Percentiles rank a stretch among this genome's conserved stretches.
These are phyloP conservation scores for Boletus rubroflammeus DNA, from an alignment of 768 basidiomycete species.

Conservation along the genomic window DNA sequence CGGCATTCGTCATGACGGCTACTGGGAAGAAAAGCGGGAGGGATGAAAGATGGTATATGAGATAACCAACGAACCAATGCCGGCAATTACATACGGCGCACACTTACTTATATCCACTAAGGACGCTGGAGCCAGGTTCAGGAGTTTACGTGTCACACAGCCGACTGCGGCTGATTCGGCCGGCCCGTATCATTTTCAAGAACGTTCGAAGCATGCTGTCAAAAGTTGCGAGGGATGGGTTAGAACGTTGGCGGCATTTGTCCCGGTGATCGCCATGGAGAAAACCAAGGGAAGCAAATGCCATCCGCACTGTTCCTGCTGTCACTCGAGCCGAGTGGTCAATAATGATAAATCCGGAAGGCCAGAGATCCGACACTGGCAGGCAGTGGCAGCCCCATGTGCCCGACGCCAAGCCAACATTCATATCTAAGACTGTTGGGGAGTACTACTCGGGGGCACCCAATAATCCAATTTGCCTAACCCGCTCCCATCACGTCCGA, in stretches of 20 bases:
- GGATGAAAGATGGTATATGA: background rate
- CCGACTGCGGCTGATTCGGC: background rate
- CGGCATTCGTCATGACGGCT: slow-evolving; percentile 10
- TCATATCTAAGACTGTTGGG: background rate
- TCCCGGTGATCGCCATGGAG: slow-evolving; percentile 7
- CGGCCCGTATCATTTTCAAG: background rate
- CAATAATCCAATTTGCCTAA: background rate
- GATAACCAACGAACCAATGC: background rate
- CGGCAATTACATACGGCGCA: no score
- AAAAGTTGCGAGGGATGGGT: background rate
- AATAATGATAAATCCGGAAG: no score
- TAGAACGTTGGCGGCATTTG: background rate
- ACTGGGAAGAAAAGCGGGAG: background rate
- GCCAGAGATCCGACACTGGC: background rate
- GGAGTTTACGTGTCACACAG: slow-evolving; percentile 5
- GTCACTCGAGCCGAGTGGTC: background rate
- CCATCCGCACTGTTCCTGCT: background rate
- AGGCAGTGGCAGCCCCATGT: background rate
- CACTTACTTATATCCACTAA: slow-evolving; percentile 2
- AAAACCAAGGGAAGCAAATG: background rate
- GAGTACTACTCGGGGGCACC: background rate
- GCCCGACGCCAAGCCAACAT: background rate
- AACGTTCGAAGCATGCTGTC: slow-evolving; percentile 11
- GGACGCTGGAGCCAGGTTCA: background rate
- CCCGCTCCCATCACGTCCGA: background rate